Percentiles rank a stretch among this genome's conserved stretches.
phyloP scores from a whole-genome alignment of 805 yeast species.

The Lipomyces mesembrius region DNA sequence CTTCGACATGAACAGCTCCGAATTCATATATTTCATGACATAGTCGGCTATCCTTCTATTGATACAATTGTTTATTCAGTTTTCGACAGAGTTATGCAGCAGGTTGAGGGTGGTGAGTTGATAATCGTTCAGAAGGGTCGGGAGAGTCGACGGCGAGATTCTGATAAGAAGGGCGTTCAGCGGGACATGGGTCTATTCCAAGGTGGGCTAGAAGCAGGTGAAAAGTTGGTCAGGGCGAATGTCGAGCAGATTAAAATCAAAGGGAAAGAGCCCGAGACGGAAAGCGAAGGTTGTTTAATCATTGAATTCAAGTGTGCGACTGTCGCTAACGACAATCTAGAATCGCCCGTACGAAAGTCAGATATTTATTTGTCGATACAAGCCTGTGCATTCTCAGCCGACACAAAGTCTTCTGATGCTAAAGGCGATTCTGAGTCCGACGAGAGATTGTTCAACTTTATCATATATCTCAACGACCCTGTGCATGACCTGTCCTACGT shows the following conservation, averaged over 20 bases:
- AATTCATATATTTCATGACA: constrained; percentile 52
- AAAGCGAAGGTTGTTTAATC: constrained; percentile 29
- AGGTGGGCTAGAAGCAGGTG: constrained; percentile 83
- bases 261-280: constrained; percentile 43
- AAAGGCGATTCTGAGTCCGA: constrained; percentile 48
- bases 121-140: constrained; percentile 56
- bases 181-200: constrained; percentile 69
- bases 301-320: neutral
- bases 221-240: constrained; percentile 85
- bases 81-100: constrained; percentile 61
- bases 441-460: constrained; percentile 61
- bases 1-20: constrained; percentile 51
- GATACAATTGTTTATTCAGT: constrained; percentile 56
- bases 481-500: constrained; percentile 74
- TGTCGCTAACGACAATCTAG: constrained; percentile 14
- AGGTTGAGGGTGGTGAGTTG: constrained; percentile 70
- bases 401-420: constrained; percentile 35
- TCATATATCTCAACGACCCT: constrained; percentile 75
- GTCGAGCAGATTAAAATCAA: constrained; percentile 54
- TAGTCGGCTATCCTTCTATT: constrained; percentile 53
- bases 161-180: constrained; percentile 43
- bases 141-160: constrained; percentile 47
- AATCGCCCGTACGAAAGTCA: constrained; percentile 49
- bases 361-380: constrained; percentile 73
- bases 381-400: constrained; percentile 54